A percentile compares a stretch with the other conserved stretches of the same genome.
phyloP scores from a whole-genome alignment of 2,329 filamentous ascomycete species.

The Geosmithia flava region DNA sequence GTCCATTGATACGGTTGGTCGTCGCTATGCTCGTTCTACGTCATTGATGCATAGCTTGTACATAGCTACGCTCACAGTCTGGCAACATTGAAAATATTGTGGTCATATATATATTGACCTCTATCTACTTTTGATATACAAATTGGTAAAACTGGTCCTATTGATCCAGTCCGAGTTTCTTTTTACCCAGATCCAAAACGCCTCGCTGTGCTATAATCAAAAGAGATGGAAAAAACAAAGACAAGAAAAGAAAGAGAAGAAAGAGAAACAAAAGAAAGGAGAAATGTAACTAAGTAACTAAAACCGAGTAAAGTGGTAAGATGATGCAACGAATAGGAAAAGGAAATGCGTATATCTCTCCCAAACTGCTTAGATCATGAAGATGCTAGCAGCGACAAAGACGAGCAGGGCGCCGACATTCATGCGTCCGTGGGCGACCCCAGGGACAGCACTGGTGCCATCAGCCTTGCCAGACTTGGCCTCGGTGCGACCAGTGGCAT shows the following conservation, averaged over 20 bases:
- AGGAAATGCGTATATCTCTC: not conserved
- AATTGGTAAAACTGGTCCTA: not conserved
- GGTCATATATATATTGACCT: too few relatives aligned
- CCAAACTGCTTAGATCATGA: slow-evolving; percentile 1
- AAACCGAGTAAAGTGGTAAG: too few relatives aligned
- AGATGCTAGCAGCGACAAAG: slow-evolving; percentile 2
- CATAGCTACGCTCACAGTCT: too few relatives aligned
- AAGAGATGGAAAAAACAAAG: slow-evolving; percentile 7
- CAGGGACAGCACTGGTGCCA: not conserved
- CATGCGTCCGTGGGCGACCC: not conserved
- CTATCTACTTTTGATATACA: too few relatives aligned
- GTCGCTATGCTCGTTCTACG: too few relatives aligned
- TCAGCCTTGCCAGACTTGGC: not conserved
- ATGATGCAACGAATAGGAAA: not conserved
- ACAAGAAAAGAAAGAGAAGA: not conserved
- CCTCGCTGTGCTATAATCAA: slow-evolving; percentile 1
- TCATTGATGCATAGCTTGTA: too few relatives aligned
- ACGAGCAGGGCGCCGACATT: slow-evolving; percentile 22
- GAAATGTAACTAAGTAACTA: not conserved
- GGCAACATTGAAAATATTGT: too few relatives aligned
- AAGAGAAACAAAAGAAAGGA: not conserved
- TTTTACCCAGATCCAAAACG: not conserved
- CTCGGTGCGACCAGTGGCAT: slow-evolving; percentile 18
- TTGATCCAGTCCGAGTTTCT: not conserved
- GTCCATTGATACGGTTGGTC: too few relatives aligned